Percentiles rank a stretch among this genome's conserved stretches.
These are phyloP conservation scores for Apocynum venetum DNA, from an alignment of 257 asterid species.

Conservation along the genomic window DNA sequence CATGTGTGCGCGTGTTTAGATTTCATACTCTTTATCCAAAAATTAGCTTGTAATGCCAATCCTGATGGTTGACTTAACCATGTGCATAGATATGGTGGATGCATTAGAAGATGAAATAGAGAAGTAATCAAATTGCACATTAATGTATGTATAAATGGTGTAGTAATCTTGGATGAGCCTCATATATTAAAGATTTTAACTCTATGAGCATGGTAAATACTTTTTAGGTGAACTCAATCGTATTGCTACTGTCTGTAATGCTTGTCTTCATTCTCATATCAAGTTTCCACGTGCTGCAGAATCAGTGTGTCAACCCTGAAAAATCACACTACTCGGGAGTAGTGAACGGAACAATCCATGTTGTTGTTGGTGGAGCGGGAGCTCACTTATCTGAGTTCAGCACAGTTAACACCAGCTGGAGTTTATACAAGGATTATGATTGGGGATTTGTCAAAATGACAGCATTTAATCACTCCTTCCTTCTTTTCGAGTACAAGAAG, in stretches of 20 bases:
- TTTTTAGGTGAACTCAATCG: background rate
- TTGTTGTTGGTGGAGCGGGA: constrained; percentile 56
- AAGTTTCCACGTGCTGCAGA: constrained; percentile 25
- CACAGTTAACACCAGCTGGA: constrained; percentile 49
- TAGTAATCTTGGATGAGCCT: background rate
- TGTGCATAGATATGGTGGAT: background rate
- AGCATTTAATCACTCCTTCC: constrained; percentile 61
- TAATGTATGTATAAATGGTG: background rate
- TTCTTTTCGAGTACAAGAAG: constrained; percentile 70
- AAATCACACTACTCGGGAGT: constrained; percentile 42
- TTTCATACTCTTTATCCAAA: background rate
- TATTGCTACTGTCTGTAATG: background rate
- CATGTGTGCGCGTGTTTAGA: background rate
- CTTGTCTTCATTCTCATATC: background rate
- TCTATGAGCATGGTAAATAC: background rate
- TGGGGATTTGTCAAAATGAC: constrained; percentile 72
- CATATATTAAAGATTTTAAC: background rate
- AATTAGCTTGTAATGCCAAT: background rate
- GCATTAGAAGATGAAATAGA: background rate
- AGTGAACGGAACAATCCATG: constrained; percentile 65
- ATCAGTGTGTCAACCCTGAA: constrained; percentile 41
- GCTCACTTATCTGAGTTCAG: constrained; percentile 61
- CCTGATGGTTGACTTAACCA: background rate
- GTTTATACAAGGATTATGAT: constrained; percentile 65
- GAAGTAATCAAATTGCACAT: background rate